A percentile compares a stretch with the other conserved stretches of the same genome.
These are phyloP conservation scores for Rosa lucieae DNA, from an alignment of 306 rosid species.

Conservation along the genomic window DNA sequence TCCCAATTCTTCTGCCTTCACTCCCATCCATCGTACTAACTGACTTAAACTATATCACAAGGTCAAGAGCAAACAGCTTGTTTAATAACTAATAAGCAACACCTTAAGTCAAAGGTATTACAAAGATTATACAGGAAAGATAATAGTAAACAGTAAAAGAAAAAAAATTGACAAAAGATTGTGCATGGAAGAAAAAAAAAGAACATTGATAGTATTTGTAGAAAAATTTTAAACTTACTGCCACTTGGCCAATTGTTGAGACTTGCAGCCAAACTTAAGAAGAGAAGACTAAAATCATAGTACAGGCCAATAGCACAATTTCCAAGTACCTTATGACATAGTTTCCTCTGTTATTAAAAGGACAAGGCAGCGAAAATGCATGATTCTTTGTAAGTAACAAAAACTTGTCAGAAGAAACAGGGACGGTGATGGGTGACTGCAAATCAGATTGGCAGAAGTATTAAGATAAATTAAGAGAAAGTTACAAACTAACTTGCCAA, in stretches of 20 bases:
- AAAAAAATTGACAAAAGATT: neutral
- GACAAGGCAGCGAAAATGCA: conserved; percentile 76
- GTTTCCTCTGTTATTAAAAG: conserved; percentile 78
- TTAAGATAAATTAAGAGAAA: neutral
- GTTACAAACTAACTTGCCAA: neutral
- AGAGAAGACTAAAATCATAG: no score
- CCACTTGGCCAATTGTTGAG: no score
- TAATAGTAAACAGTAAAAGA: neutral
- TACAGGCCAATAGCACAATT: neutral
- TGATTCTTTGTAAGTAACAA: conserved; percentile 80
- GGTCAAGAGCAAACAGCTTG: conserved; percentile 27
- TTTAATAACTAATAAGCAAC: neutral
- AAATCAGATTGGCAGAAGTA: conserved; percentile 16
- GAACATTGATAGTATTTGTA: no score
- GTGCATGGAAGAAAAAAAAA: neutral
- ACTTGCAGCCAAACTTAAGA: no score
- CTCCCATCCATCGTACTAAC: conserved; percentile 93
- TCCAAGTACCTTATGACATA: conserved; percentile 76
- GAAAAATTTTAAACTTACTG: no score
- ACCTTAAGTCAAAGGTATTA: neutral
- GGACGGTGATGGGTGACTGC: conserved; percentile 84
- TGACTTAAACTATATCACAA: conserved; percentile 75
- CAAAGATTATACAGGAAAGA: conserved; percentile 15
- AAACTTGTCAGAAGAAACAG: conserved; percentile 87
- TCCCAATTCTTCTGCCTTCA: conserved; percentile 94